A percentile compares a stretch with the other conserved stretches of the same genome.
Evolutionary conservation across 257 asterid genomes (phyloP).

Genomic region (Solanum commersonii): DNA sequence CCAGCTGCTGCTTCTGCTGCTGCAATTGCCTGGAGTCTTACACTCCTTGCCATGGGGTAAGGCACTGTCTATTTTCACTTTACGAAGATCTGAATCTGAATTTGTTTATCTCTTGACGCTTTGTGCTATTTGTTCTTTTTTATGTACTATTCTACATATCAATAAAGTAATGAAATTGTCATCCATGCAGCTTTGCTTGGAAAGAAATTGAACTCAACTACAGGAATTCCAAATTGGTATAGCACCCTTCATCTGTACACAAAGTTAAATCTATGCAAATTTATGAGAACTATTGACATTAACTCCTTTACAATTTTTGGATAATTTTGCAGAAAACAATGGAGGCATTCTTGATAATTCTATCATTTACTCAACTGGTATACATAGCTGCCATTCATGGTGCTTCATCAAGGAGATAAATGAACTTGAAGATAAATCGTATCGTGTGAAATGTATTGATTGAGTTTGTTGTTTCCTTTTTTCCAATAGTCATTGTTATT

Average conservation of each 20-base stretch:
- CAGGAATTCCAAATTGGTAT: constrained; percentile 68
- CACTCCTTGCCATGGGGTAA: constrained; percentile 94
- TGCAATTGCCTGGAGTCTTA: constrained; percentile 68
- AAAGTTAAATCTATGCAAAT: background rate
- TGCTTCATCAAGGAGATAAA: constrained; percentile 41
- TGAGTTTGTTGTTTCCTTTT: background rate
- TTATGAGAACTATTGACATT: background rate
- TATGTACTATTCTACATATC: background rate
- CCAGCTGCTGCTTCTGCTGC: constrained; percentile 66
- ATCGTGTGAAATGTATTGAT: background rate
- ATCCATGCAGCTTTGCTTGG: constrained; percentile 56
- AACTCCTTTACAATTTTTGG: background rate
- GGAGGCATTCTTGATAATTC: constrained; percentile 88
- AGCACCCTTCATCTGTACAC: background rate
- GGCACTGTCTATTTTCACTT: background rate
- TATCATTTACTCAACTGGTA: constrained; percentile 60
- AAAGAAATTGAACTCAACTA: constrained; percentile 52
- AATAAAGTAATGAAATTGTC: background rate
- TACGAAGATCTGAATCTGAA: background rate
- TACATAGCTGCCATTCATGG: constrained; percentile 70
- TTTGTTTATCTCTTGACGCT: background rate
- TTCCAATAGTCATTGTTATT: background rate
- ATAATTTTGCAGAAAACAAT: constrained; percentile 55
- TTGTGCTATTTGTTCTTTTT: background rate
- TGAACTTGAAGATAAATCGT: background rate